Percentiles rank a stretch among this genome's conserved stretches.
phyloP scores from a whole-genome alignment of 495 filamentous ascomycete genomes.

The Monascus purpureus region DNA sequence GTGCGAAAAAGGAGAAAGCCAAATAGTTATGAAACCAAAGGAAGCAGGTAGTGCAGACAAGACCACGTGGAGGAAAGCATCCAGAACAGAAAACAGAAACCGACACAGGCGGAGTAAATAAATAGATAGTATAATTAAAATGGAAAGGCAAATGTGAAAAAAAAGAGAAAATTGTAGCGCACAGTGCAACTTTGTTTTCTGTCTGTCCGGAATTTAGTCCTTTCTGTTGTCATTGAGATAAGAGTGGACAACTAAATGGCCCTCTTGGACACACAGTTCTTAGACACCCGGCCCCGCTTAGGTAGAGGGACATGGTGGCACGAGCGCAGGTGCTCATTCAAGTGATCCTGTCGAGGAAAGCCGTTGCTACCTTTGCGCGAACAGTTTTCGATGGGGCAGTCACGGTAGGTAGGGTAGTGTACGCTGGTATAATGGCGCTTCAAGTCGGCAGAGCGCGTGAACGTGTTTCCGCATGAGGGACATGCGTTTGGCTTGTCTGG shows the following conservation, averaged over 20 bases:
- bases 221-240: no score
- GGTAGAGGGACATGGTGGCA: conserved; percentile 50
- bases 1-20: no score
- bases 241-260: no score
- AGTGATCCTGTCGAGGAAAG: conserved; percentile 77
- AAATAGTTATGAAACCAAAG: no score
- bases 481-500: conserved; percentile 28
- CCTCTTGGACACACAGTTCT: conserved; percentile 16
- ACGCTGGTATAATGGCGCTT: conserved; percentile 39
- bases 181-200: conserved; percentile 2
- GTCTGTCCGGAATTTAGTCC: not conserved
- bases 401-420: conserved; percentile 46
- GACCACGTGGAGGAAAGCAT: no score
- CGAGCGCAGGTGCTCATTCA: conserved; percentile 73
- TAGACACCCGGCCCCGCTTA: no score
- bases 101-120: no score
- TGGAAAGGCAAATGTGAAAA: no score
- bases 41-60: no score
- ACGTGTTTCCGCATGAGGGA: conserved; percentile 30
- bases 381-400: conserved; percentile 69
- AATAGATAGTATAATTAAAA: no score
- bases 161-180: no score
- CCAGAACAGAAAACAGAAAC: no score
- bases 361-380: conserved; percentile 63
- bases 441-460: conserved; percentile 39